A percentile compares a stretch with the other conserved stretches of the same genome.
phyloP scores from a whole-genome alignment of 2,329 filamentous ascomycete species.

The Chalaropsis thielavioides region DNA sequence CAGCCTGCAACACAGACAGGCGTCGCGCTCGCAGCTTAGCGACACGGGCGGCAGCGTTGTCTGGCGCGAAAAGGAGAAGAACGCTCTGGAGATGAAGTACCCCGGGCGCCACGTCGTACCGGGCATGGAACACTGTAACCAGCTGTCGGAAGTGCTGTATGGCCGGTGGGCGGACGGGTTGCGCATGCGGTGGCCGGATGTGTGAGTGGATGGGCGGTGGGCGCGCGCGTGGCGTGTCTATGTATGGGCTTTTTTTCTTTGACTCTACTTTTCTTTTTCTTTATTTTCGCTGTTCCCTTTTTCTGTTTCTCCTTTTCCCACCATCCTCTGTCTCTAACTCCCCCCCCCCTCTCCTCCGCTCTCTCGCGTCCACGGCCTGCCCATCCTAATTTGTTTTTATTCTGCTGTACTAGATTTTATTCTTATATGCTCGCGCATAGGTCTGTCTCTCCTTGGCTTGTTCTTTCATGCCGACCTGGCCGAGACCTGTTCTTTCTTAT shows the following conservation, averaged over 20 bases:
- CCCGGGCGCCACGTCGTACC: constrained; percentile 40
- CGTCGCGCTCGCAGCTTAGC: constrained; percentile 26
- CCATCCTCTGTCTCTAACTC: no score
- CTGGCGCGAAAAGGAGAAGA: constrained; percentile 20
- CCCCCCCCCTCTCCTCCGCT: no score
- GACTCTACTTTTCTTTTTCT: background rate
- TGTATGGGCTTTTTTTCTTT: background rate
- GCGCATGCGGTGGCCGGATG: constrained; percentile 50
- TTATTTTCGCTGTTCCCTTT: background rate
- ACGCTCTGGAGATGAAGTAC: constrained; percentile 37
- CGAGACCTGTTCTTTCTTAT: background rate
- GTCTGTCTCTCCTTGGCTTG: background rate
- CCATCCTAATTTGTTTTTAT: background rate
- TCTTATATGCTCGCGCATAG: background rate
- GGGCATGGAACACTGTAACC: constrained; percentile 85
- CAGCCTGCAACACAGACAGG: constrained; percentile 56
- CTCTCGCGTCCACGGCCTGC: background rate
- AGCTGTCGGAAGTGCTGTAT: constrained; percentile 82
- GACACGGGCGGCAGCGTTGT: constrained; percentile 25
- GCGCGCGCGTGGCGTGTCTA: no score
- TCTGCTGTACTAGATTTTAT: constrained; percentile 1
- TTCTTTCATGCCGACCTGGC: background rate
- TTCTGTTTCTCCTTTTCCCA: no score
- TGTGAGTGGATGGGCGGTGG: constrained; percentile 20
- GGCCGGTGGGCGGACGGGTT: constrained; percentile 79